phyloP scores from a whole-genome alignment of 2,329 filamentous ascomycete species.

The Orbilia brochopaga region DNA sequence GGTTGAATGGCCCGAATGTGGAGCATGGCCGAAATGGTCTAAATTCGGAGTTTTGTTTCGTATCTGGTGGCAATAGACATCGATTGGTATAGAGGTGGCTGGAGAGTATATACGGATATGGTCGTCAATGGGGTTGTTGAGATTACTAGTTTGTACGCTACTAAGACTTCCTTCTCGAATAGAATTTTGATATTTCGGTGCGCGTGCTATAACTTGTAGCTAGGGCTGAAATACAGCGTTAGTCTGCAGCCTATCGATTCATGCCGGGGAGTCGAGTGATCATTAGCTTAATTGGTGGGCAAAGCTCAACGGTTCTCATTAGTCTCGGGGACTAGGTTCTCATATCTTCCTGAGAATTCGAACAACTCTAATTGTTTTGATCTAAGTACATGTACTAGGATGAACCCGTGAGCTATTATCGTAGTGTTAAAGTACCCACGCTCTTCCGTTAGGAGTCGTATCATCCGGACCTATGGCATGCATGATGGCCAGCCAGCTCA shows the following conservation, averaged over 20 bases:
- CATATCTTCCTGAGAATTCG: too few relatives aligned
- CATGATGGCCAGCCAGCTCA: neutral
- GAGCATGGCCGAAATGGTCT: neutral
- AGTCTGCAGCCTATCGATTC: too few relatives aligned
- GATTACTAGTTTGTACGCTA: slow-evolving; percentile 6
- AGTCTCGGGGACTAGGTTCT: too few relatives aligned
- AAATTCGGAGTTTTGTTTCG: neutral
- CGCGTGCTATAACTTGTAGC: too few relatives aligned
- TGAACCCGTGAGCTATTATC: slow-evolving; percentile 7
- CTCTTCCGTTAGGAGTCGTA: slow-evolving; percentile 20
- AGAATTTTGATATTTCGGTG: too few relatives aligned
- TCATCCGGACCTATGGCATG: neutral
- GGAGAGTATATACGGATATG: neutral
- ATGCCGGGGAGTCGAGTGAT: too few relatives aligned
- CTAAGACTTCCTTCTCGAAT: slow-evolving; percentile 5
- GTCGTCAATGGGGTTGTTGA: neutral
- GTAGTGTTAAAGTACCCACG: slow-evolving; percentile 16
- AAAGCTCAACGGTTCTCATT: neutral
- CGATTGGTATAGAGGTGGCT: neutral
- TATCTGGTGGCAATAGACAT: neutral
- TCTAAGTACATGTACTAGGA: too few relatives aligned
- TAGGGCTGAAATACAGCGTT: too few relatives aligned
- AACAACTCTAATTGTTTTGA: slow-evolving; percentile 1
- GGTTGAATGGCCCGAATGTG: neutral
- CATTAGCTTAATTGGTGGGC: too few relatives aligned